Base-by-base conservation (phyloP, 495 filamentous ascomycete genomes). In the Lasiosphaeria ovina region DNA sequence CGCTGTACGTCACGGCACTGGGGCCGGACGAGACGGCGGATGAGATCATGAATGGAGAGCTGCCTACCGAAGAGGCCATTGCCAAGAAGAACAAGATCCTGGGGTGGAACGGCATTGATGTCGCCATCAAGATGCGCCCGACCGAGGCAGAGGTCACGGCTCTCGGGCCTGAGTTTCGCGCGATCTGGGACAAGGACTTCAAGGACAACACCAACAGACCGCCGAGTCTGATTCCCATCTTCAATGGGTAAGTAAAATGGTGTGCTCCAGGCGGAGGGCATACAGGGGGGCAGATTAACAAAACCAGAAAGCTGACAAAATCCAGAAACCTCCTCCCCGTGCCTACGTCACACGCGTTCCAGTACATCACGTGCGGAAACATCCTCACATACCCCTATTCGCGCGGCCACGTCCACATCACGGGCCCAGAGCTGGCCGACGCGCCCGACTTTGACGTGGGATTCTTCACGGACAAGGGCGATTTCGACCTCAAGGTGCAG, bases 391-490 rank as follows among this genome's bases (percentile, higher is more conserved):
- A 86, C 63, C 83, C 84, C 8, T 79, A 77, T 56, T 83, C 82
- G 6, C 82, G 83, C 2, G 84, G 84, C 3, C 71, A 74, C 54
- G 68, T 86, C 33, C 84, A 86, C 65, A 82, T 87, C 63, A 83
- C 75, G 10, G 66, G 71, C 3, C 68, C 77, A 11, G 63, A 69
- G 6, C 59, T 72, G 12, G 36, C 62, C 38, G 70, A 70, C 14
- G 67, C 70, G 1, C 61, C 72, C 9, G 70, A 77, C 52, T 80
- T 83, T 58, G 63, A 75, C 35, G 54, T 71, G 0, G 74, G 75
- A 16, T 82, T 79, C 65, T 73, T 84, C 17, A 74, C 68, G 17
- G 77, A 80, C 48, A 65, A 51, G 36, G 24, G 51, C 61, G 38
- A 69, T 12, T 57, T 81, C 52, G 76, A 80, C 52, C 24, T 80